Evolutionary conservation across 768 basidiomycete species (phyloP).

Genomic region (Suillus clintonianus): DNA sequence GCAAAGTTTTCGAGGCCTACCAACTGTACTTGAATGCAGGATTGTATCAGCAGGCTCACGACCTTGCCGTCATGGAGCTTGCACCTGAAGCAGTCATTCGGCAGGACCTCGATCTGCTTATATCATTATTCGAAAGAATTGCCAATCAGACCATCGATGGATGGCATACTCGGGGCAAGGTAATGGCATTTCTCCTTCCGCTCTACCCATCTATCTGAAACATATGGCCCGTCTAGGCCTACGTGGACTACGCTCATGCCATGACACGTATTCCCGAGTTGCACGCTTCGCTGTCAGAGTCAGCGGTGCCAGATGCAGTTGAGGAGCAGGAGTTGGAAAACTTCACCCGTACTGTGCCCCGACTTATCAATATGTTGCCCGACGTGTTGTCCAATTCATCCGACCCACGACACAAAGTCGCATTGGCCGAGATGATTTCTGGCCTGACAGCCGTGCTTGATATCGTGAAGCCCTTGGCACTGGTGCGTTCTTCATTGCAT

Average conservation of each 20-base stretch:
- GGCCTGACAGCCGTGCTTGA: constrained; percentile 62
- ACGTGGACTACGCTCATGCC: constrained; percentile 71
- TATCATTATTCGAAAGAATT: constrained; percentile 70
- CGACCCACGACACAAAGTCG: constrained; percentile 69
- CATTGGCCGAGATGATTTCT: constrained; percentile 71
- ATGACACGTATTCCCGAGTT: constrained; percentile 63
- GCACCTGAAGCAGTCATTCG: constrained; percentile 83
- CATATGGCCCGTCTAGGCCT: constrained; percentile 43
- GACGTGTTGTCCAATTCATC: constrained; percentile 59
- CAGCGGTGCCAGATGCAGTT: constrained; percentile 45
- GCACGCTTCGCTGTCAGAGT: constrained; percentile 44
- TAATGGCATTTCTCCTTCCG: constrained; percentile 26
- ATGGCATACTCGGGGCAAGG: constrained; percentile 88
- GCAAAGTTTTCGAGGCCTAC: constrained; percentile 72
- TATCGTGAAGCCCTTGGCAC: constrained; percentile 54
- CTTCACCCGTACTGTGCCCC: constrained; percentile 59
- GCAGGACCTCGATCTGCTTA: constrained; percentile 56
- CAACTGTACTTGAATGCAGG: constrained; percentile 73
- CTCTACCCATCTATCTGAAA: constrained; percentile 10
- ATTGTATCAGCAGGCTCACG: constrained; percentile 73
- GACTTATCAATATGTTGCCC: constrained; percentile 66
- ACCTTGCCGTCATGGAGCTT: constrained; percentile 81
- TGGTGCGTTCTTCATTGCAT: constrained; percentile 47
- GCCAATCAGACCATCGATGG: constrained; percentile 57
- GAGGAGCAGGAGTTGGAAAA: constrained; percentile 60